Evolutionary conservation across 2,329 filamentous ascomycete species (phyloP), one percentile per base, ranked within the genome.

Genomic region (Juglanconis oblonga): DNA sequence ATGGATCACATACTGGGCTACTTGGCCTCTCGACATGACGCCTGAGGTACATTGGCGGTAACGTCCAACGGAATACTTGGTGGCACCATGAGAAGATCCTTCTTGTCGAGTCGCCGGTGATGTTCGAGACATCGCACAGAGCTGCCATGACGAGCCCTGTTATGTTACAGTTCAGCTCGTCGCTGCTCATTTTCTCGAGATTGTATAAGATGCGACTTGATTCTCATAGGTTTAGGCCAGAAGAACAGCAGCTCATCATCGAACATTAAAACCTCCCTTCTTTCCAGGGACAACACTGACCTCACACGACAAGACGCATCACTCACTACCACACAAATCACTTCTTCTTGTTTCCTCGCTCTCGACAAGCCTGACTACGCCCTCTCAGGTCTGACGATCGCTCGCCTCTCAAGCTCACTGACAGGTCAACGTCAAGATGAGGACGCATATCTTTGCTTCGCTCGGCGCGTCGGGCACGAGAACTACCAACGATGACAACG

Each of bases 131-230:
- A 35, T 52, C 17, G 33, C 36, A 45, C 36, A 45, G 40, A 55
- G 8, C 24, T 44, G 50, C 35, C 17, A 55, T 58, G 51, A 32
- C 7, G 24, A 11, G 38, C 55, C 55, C 54, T 58, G 55, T 55
- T 58, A 55, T 44, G 36, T 38, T 50, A 42, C 38, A 31, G 29
- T 54, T 58, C 35, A 33, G 13, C 33, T 8, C 14, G 32, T 17
- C 45, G 42, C 47, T 33, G n/a, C 17, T 38, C 36, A n/a, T 11
- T 13, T n/a, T 36, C 40, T 29, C 50, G 40, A 11, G 5, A 24
- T 14, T 44, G 33, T 62, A 62, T 62, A 62, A 62, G 59, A 62
- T n/a, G 52, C 29, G 47, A 45, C 33, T 35, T 38, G 10, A 40
- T 55, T 45, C 54, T n/a, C 14, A 54, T 32, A 44, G 6, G 38